Evolutionary conservation across 2,329 filamentous ascomycete genomes (phyloP).

Genomic region (Aureobasidium sp.): DNA sequence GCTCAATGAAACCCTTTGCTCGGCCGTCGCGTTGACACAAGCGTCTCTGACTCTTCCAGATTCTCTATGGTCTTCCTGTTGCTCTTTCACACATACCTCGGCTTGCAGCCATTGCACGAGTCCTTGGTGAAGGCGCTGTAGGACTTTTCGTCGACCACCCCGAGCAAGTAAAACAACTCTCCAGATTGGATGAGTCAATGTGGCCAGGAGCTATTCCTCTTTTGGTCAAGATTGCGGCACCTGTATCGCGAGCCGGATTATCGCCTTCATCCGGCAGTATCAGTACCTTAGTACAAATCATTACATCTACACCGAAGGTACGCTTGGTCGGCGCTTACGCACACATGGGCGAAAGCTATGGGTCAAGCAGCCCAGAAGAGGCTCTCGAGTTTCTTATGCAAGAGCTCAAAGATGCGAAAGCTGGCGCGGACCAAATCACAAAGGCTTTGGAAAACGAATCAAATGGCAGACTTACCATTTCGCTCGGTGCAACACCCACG

Average conservation of each 20-base stretch:
- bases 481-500: slow-evolving; percentile 71
- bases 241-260: slow-evolving; percentile 64
- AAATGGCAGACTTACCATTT: slow-evolving; percentile 46
- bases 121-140: slow-evolving; percentile 51
- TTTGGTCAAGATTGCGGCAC: slow-evolving; percentile 70
- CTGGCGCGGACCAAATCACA: slow-evolving; percentile 35
- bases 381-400: slow-evolving; percentile 53
- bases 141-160: slow-evolving; percentile 64
- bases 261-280: slow-evolving; percentile 44
- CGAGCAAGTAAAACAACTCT: slow-evolving; percentile 50
- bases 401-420: slow-evolving; percentile 52
- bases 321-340: slow-evolving; percentile 61
- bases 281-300: slow-evolving; percentile 41
- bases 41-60: slow-evolving; percentile 32
- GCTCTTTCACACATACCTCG: slow-evolving; percentile 54
- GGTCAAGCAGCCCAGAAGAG: slow-evolving; percentile 45
- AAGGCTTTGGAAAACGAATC: slow-evolving; percentile 24
- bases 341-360: slow-evolving; percentile 68
- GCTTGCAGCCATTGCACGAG: slow-evolving; percentile 49
- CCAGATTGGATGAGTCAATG: slow-evolving; percentile 26
- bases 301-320: slow-evolving; percentile 39
- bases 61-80: slow-evolving; percentile 67
- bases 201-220: slow-evolving; percentile 46
- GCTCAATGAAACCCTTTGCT: too few relatives aligned
- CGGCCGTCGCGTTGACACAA: too few relatives aligned